Evolutionary conservation across 805 yeast species (phyloP), one percentile per base, ranked within the genome.

Genomic region (Pichia paraexigua): DNA sequence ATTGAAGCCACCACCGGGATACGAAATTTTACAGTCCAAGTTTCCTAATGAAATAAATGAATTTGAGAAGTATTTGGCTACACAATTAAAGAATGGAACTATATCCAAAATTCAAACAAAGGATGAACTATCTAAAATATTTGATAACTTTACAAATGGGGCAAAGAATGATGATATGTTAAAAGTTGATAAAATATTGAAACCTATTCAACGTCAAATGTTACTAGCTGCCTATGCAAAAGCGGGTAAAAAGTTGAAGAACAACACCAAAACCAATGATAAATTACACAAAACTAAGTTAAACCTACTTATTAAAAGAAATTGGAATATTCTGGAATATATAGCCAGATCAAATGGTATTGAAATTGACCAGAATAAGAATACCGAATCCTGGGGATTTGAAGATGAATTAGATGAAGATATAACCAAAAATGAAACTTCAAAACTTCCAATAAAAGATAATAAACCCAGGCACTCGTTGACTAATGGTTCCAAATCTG

Each of bases 1-100:
- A 40, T 42, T 27, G 18, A 52, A 52, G 45, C 65, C 66, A 22
- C 51, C 54, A 43, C 48, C 53, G 43, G 68, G 66, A 6, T 64
- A 56, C 43, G 46, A 57, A 0, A 56, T 61, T 35, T 57, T 65
- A 45, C 40, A 49, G 9, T 22, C 42, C 12, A 53, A 53, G 20
- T 65, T 61, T 50, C 50, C 47, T 10, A 43, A 25, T 5, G 67
- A 65, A 49, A 44, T 62, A 9, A 30, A 30, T 0, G 47, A 53
- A 22, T 51, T 64, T 20, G 50, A 41, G 45, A 43, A 21, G 48
- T 56, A 41, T 45, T 58, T 43, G 15, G 12, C 22, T 20, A 20
- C 9, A 2, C 41, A 40, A 21, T 7, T 35, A 35, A 35, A 35
- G 11, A n/a, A 35, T 35, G 39, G 20, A 7, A 8, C 11, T n/a